Base-by-base conservation (phyloP, 805 yeast species). In the Vanderwaltozyma polyspora region DNA sequence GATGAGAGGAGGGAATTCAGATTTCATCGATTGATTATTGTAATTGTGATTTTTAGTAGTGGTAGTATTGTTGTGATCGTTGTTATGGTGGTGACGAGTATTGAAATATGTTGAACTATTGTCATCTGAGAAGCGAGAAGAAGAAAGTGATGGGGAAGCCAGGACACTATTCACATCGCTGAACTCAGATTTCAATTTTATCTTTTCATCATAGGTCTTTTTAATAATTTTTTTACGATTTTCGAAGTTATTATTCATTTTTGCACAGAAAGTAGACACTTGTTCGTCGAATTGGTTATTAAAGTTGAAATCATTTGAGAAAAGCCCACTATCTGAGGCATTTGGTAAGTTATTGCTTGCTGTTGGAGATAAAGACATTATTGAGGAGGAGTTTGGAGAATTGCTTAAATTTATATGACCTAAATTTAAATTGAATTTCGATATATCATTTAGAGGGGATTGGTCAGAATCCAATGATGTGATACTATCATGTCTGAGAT, bases 191-290 rank as follows among this genome's bases (percentile, higher is more conserved):
- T 86, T 96, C 52, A 75, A 68, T 21, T 21, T 21, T 21, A 21
- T 21, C 10, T 29, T 29, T 5, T 29, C 32, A 14, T 14, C 22
- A 22, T 22, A 29, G 12, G 22, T 10, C 21, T 32, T 19, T 19
- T 32, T 25, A 9, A 32, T 25, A 11, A 13, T n/a, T 12, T 19
- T 26, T 15, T 32, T 32, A 13, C 34, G 25, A 25, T 25, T 11
- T 32, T 32, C 29, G 12, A 32, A 32, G 26, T 25, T 32, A 15
- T 32, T 19, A 41, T 73, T 71, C 51, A 89, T 67, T 45, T 76
- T 72, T 17, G 71, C 70, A 52, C 97, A 89, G 53, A 89, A 89
- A 18, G 73, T 74, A 38, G 71, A 70, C 35, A 78, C 76, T 44
- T 78, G 75, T 51, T 82, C 89, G 49, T 76, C 81, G 52, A 75